Conservation (phyloP, 164 flowering plant genomes). For the Amborella trichopoda region DNA sequence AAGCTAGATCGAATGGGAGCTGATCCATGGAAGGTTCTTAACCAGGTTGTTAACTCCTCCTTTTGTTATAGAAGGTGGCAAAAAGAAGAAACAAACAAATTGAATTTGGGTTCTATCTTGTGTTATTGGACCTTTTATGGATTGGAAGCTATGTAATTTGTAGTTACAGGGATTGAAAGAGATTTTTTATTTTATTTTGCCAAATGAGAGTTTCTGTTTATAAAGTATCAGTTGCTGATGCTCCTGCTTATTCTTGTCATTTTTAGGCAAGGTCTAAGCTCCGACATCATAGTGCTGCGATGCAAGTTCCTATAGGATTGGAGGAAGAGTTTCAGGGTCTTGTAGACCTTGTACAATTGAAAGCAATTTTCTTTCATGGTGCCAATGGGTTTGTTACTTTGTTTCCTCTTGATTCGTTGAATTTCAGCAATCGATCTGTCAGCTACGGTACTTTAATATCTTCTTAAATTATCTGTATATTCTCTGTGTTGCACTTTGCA, state of each 20-base stretch:
- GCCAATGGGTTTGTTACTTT: slow-evolving; percentile 67
- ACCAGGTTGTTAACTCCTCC: slow-evolving; percentile 66
- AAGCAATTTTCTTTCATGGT: slow-evolving; percentile 82
- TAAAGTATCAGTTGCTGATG: no score
- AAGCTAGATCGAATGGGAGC: slow-evolving; percentile 99
- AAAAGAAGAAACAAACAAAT: no score
- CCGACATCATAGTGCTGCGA: slow-evolving; percentile 98
- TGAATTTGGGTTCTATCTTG: no score
- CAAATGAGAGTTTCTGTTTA: no score
- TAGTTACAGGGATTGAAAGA: no score
- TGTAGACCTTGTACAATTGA: slow-evolving; percentile 78
- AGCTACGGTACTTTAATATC: no score
- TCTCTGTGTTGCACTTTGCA: slow-evolving; percentile 19
- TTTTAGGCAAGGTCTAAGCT: slow-evolving; percentile 85
- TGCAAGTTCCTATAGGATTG: slow-evolving; percentile 95
- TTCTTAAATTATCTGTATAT: slow-evolving; percentile 1
- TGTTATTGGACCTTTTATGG: no score
- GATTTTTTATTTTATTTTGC: no score
- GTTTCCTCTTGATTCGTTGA: background rate
- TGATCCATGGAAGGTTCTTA: slow-evolving; percentile 97
- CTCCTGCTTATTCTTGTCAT: slow-evolving; percentile 1
- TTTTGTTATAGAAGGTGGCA: no score
- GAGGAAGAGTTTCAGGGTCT: slow-evolving; percentile 94
- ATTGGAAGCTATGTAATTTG: no score
- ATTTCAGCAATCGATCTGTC: no score